phyloP scores from a whole-genome alignment of 805 yeast genomes.

The Hanseniaspora jakobsenii region DNA sequence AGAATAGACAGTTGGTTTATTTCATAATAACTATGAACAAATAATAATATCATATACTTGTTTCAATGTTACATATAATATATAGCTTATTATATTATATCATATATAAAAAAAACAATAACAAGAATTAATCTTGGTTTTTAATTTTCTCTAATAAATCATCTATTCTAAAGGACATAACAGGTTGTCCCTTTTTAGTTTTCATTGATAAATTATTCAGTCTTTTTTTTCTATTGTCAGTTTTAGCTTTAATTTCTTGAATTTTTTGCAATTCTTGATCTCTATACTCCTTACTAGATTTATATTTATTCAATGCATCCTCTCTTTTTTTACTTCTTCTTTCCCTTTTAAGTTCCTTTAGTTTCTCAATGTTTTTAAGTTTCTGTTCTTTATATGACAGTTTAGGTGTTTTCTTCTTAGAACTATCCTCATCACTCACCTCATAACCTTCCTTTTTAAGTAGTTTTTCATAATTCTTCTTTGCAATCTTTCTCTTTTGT shows the following conservation, averaged over 20 bases:
- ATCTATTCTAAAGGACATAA: conserved; percentile 80
- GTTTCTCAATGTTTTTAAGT: conserved; percentile 27
- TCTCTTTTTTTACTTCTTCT: conserved; percentile 23
- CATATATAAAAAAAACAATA: conserved; percentile 15
- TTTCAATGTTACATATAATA: no score
- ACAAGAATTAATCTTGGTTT: conserved; percentile 31
- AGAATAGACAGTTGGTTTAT: no score
- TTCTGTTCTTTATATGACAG: conserved; percentile 18
- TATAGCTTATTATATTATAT: background rate
- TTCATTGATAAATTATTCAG: conserved; percentile 37
- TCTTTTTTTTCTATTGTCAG: conserved; percentile 33
- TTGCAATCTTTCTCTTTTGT: conserved; percentile 65
- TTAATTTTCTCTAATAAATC: conserved; percentile 66
- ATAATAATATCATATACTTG: no score
- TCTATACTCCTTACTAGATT: conserved; percentile 31
- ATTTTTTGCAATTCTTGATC: conserved; percentile 30
- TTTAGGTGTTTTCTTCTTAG: conserved; percentile 8
- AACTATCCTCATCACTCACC: conserved; percentile 32
- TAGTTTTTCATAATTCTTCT: conserved; percentile 69
- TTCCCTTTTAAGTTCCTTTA: conserved; percentile 29
- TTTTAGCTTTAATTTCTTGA: conserved; percentile 31
- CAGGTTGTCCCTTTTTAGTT: conserved; percentile 74
- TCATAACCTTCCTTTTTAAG: conserved; percentile 57
- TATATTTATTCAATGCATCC: conserved; percentile 19
- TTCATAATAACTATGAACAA: no score